Evolutionary conservation across 495 filamentous ascomycete genomes (phyloP).

Genomic region (Schizothecium vesticola): DNA sequence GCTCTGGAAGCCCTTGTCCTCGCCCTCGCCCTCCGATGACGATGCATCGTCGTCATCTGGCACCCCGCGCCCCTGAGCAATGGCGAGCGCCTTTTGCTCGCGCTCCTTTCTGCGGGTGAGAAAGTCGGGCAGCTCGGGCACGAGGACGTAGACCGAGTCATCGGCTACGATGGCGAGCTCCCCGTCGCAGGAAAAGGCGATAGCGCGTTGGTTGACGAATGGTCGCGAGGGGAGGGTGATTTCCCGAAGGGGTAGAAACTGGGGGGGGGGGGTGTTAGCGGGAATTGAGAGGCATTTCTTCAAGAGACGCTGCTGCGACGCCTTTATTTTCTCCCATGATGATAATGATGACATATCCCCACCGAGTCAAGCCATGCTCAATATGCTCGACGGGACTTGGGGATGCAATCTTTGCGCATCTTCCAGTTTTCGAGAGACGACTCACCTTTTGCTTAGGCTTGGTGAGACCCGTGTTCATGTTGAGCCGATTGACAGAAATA

Average conservation of each 20-base stretch:
- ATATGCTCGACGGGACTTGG: neutral
- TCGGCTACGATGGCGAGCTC: constrained; percentile 45
- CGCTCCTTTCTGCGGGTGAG: constrained; percentile 11
- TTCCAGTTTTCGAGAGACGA: neutral
- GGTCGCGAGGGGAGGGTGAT: constrained; percentile 39
- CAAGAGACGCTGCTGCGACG: neutral
- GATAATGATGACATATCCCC: neutral
- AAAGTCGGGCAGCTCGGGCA: constrained; percentile 38
- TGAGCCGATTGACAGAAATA: neutral
- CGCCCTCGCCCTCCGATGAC: constrained; percentile 19
- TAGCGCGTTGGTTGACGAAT: constrained; percentile 35
- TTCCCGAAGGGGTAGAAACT: constrained; percentile 38
- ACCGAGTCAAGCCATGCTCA: neutral
- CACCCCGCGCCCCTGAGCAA: neutral
- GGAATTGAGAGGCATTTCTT: too few species aligned
- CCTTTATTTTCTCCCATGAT: neutral
- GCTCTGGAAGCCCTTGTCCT: constrained; percentile 8
- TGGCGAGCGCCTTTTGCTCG: neutral
- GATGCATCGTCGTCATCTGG: constrained; percentile 9
- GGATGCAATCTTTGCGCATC: neutral
- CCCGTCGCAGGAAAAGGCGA: constrained; percentile 45
- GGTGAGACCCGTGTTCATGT: constrained; percentile 9
- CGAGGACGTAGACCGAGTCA: constrained; percentile 43
- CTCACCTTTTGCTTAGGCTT: constrained; percentile 21
- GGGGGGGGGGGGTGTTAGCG: constrained; percentile 7